A percentile compares a stretch with the other conserved stretches of the same genome.
These are phyloP conservation scores for Malassezia slooffiae DNA, from an alignment of 1,284 basidiomycete genomes.

Conservation along the genomic window DNA sequence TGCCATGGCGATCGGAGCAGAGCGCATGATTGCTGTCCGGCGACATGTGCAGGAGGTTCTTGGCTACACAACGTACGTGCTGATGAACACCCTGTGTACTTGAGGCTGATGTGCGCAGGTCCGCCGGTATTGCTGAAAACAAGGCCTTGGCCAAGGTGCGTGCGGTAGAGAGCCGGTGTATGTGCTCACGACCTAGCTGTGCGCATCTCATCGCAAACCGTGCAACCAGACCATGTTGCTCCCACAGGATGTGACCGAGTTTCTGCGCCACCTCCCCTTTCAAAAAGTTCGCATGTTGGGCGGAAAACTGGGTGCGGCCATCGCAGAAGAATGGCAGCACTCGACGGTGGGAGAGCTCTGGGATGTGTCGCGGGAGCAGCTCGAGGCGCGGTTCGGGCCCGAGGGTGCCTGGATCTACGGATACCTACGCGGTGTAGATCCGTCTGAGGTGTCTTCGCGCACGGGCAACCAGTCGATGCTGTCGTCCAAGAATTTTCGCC, in stretches of 20 bases:
- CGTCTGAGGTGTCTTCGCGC: constrained; percentile 62
- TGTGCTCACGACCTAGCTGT: constrained; percentile 51
- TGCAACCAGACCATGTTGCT: constrained; percentile 38
- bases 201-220: constrained; percentile 35
- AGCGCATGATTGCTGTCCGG: constrained; percentile 69
- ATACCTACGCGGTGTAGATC: constrained; percentile 68
- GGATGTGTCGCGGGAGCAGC: constrained; percentile 56
- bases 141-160: constrained; percentile 72
- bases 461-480: constrained; percentile 37
- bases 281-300: constrained; percentile 72
- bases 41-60: constrained; percentile 61
- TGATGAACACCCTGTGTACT: too few relatives aligned
- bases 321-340: constrained; percentile 76
- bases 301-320: constrained; percentile 79
- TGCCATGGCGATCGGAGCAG: constrained; percentile 75
- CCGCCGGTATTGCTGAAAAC: constrained; percentile 87
- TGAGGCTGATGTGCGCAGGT: constrained; percentile 44
- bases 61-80: constrained; percentile 69
- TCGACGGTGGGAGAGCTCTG: constrained; percentile 70
- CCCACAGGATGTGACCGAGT: constrained; percentile 25
- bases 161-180: too few relatives aligned
- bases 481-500: constrained; percentile 38
- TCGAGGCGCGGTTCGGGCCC: constrained; percentile 72
- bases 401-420: constrained; percentile 69
- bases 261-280: constrained; percentile 28